Evolutionary conservation across 2,329 filamentous ascomycete species (phyloP).

Genomic region (Metarhizium robertsii): DNA sequence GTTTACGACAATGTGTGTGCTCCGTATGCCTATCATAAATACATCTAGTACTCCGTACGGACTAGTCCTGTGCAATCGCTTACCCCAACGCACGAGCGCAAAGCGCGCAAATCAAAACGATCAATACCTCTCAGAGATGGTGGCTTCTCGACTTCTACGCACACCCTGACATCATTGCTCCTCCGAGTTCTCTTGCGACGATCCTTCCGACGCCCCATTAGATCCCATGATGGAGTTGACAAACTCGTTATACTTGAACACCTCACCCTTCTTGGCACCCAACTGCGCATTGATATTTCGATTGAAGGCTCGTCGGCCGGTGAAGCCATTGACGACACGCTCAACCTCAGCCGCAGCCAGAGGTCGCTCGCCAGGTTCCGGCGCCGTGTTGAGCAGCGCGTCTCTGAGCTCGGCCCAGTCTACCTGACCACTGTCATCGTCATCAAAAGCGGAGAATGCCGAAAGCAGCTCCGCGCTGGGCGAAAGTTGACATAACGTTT

Average conservation of each 20-base stretch:
- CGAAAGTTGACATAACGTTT: conserved; percentile 64
- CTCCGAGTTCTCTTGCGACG: conserved; percentile 19
- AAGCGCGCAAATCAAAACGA: neutral
- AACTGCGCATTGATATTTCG: conserved; percentile 46
- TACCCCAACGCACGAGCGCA: neutral
- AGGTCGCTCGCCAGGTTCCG: conserved; percentile 58
- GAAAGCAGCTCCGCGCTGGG: conserved; percentile 72
- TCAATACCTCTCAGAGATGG: neutral
- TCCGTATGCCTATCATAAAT: neutral
- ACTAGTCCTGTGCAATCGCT: too few relatives aligned
- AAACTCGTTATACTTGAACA: conserved; percentile 92
- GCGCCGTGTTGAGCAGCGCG: conserved; percentile 71
- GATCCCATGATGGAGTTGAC: conserved; percentile 59
- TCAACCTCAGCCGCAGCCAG: conserved; percentile 71
- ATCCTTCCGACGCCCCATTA: conserved; percentile 24
- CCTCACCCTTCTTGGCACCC: conserved; percentile 62
- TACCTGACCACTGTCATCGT: conserved; percentile 89
- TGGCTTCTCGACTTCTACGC: neutral
- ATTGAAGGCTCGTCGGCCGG: conserved; percentile 72
- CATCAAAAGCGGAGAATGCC: conserved; percentile 90
- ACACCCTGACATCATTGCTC: conserved; percentile 9
- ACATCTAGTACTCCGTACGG: neutral
- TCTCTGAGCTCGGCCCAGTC: conserved; percentile 75
- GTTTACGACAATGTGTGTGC: neutral
- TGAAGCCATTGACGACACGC: conserved; percentile 78